phyloP scores from a whole-genome alignment of 108 stramenopile genomes.

The Cyclotella cryptica region DNA sequence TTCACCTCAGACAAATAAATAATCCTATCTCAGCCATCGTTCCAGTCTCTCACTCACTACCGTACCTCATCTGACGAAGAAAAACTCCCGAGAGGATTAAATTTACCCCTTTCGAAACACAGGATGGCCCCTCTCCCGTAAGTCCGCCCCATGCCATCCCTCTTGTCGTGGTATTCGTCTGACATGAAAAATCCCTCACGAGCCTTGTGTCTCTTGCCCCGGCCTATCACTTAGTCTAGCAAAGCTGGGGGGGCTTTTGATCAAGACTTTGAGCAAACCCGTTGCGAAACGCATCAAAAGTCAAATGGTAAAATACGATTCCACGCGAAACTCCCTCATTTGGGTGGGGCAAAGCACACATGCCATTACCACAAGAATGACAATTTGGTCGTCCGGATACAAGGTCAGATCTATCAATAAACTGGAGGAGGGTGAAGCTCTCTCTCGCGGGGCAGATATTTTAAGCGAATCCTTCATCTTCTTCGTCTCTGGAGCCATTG shows the following conservation, averaged over 20 bases:
- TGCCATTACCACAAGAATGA: conserved; percentile 76
- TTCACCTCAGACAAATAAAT: no score
- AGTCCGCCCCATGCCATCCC: neutral
- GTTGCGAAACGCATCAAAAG: conserved; percentile 77
- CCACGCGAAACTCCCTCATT: conserved; percentile 64
- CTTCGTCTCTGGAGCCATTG: conserved; percentile 57
- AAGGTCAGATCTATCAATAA: conserved; percentile 71
- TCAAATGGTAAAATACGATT: conserved; percentile 57
- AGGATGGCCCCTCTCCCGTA: conserved; percentile 14
- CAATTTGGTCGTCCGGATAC: conserved; percentile 87
- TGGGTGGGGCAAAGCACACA: conserved; percentile 82
- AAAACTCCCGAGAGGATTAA: no score
- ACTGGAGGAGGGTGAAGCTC: conserved; percentile 74
- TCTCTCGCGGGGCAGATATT: conserved; percentile 82
- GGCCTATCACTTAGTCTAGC: conserved; percentile 38
- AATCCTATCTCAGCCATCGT: no score
- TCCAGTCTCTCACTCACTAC: no score
- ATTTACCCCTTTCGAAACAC: no score
- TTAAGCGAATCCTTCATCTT: conserved; percentile 83
- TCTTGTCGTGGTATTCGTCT: neutral
- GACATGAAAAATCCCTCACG: neutral
- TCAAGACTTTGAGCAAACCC: conserved; percentile 72
- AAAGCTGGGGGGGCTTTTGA: conserved; percentile 51
- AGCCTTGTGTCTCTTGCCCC: neutral
- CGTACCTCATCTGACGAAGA: no score